Evolutionary conservation across 441 rosid genomes (phyloP).

Genomic region (Gossypium davidsonii): DNA sequence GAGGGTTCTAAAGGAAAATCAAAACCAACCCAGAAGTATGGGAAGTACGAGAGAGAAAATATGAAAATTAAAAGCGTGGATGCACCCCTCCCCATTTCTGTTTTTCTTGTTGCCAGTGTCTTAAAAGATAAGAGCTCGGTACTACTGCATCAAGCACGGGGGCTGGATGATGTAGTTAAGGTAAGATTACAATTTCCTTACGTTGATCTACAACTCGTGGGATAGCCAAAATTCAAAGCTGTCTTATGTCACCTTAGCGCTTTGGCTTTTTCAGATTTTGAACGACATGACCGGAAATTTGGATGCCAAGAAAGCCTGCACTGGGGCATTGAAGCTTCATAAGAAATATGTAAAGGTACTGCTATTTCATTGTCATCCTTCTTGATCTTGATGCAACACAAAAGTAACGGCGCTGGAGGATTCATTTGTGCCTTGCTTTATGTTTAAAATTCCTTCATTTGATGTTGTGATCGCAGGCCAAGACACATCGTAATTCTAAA

Average conservation of each 20-base stretch:
- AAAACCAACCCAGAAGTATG: constrained; percentile 61
- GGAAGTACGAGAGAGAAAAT: constrained; percentile 86
- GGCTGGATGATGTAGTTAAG: constrained; percentile 94
- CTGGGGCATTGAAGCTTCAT: constrained; percentile 89
- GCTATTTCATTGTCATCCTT: background rate
- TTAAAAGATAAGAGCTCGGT: constrained; percentile 81
- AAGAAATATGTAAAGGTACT: constrained; percentile 86
- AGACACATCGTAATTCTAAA: constrained; percentile 20
- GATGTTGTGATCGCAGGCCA: constrained; percentile 34
- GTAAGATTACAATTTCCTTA: constrained; percentile 26
- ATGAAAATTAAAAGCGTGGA: constrained; percentile 55
- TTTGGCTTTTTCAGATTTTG: constrained; percentile 45
- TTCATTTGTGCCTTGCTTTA: no score
- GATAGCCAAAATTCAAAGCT: background rate
- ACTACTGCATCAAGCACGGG: constrained; percentile 75
- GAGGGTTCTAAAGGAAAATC: constrained; percentile 52
- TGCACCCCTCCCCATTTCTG: constrained; percentile 83
- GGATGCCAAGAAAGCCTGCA: constrained; percentile 87
- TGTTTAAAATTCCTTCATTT: background rate
- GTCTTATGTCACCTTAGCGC: background rate
- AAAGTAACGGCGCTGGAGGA: no score
- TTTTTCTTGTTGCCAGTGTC: constrained; percentile 92
- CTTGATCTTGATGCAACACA: no score
- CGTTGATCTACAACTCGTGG: background rate
- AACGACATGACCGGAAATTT: constrained; percentile 84